phyloP scores from a whole-genome alignment of 2,329 filamentous ascomycete species.

The Trichoderma endophyticum region DNA sequence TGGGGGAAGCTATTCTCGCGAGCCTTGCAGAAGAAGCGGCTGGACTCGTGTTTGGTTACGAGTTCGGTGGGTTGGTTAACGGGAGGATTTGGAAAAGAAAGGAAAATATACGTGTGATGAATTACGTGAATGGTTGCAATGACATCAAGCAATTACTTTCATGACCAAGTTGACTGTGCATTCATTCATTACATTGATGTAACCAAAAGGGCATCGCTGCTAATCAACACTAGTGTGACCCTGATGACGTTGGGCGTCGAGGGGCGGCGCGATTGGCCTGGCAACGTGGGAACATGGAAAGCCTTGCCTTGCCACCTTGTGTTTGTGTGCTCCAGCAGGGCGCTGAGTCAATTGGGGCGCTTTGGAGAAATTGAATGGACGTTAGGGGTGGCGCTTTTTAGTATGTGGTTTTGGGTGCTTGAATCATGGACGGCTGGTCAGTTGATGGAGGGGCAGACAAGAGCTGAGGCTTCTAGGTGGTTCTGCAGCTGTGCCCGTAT shows the following conservation, averaged over 20 bases:
- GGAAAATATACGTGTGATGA: background rate
- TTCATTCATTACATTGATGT: background rate
- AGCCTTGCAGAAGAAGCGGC: background rate
- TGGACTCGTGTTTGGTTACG: background rate
- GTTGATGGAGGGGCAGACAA: background rate
- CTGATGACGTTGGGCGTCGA: conserved; percentile 13
- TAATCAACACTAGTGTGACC: background rate
- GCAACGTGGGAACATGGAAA: background rate
- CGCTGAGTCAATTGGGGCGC: background rate
- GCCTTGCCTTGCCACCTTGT: background rate
- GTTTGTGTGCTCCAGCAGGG: background rate
- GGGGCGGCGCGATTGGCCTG: background rate
- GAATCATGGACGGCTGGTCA: background rate
- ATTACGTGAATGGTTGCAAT: background rate
- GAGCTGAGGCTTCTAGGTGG: background rate
- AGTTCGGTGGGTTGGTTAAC: background rate
- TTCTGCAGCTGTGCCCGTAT: background rate
- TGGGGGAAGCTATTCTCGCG: background rate
- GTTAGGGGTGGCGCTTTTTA: background rate
- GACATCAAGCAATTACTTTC: background rate
- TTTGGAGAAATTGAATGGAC: background rate
- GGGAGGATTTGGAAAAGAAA: background rate
- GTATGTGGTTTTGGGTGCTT: background rate
- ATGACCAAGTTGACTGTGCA: background rate
- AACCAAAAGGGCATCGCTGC: background rate